Conservation (phyloP, 768 basidiomycete genomes). For the Leccinellum rugosiceps region DNA sequence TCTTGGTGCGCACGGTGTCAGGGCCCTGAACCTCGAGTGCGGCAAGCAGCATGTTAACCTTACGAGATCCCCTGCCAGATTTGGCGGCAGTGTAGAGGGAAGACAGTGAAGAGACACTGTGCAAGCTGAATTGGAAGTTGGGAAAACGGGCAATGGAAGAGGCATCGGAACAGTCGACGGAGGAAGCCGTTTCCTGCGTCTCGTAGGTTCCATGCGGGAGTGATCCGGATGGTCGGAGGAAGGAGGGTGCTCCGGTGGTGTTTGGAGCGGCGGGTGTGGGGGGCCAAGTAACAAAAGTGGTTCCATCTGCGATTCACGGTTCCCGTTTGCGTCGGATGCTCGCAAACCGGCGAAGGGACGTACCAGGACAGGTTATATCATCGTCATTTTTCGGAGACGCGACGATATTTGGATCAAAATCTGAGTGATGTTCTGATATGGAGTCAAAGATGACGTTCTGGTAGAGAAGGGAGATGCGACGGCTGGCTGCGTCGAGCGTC, state of each 20-base stretch:
- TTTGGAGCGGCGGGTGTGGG: conserved; percentile 37
- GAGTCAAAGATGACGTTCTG: conserved; percentile 69
- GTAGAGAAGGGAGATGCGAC: conserved; percentile 68
- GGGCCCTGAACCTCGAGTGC: conserved; percentile 77
- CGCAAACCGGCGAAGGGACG: conserved; percentile 3
- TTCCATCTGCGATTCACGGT: conserved; percentile 35
- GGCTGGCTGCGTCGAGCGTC: conserved; percentile 63
- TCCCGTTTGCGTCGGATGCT: conserved; percentile 6
- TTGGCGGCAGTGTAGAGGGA: conserved; percentile 29
- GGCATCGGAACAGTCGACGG: conserved; percentile 57
- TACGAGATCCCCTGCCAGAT: conserved; percentile 40
- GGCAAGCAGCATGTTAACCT: conserved; percentile 59
- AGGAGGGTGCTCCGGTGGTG: conserved; percentile 21
- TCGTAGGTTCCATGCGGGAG: conserved; percentile 30
- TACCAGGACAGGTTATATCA: conserved; percentile 11
- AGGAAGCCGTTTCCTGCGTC: conserved; percentile 45
- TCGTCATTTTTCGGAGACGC: conserved; percentile 20
- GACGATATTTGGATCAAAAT: conserved; percentile 26
- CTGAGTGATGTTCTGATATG: conserved; percentile 29
- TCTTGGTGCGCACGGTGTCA: conserved; percentile 62
- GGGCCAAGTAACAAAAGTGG: conserved; percentile 57
- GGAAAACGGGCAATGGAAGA: conserved; percentile 76
- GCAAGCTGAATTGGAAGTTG: conserved; percentile 67
- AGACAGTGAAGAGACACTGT: conserved; percentile 53
- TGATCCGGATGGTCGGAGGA: conserved; percentile 29